phyloP scores from a whole-genome alignment of 1,139 yeast genomes.

The Lodderomyces pseudojiufengensis region DNA sequence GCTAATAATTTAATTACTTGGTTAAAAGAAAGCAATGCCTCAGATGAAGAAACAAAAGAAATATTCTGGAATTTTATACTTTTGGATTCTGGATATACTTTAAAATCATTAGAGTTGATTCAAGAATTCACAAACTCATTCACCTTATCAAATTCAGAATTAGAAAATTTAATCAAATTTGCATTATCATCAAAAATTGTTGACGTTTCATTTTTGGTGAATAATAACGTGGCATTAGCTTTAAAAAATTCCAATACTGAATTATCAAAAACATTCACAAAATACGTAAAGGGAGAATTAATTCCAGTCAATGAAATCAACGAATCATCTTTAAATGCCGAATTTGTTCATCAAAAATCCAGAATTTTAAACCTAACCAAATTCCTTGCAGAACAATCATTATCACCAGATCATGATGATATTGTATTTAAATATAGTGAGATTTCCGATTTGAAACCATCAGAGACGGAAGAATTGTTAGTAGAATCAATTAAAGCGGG shows the following conservation, averaged over 20 bases:
- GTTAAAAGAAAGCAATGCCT: constrained; percentile 32
- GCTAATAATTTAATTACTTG: constrained; percentile 37
- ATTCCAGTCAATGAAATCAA: constrained; percentile 11
- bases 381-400: constrained; percentile 26
- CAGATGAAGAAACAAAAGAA: constrained; percentile 25
- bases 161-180: constrained; percentile 33
- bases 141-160: constrained; percentile 25
- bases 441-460: constrained; percentile 31
- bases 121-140: constrained; percentile 31
- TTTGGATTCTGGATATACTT: constrained; percentile 30
- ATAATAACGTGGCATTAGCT: constrained; percentile 36
- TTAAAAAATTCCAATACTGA: constrained; percentile 21
- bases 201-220: constrained; percentile 44
- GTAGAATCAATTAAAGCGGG: constrained; percentile 44
- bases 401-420: constrained; percentile 11
- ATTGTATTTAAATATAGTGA: constrained; percentile 33
- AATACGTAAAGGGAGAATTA: constrained; percentile 38
- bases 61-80: constrained; percentile 40
- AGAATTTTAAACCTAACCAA: constrained; percentile 42
- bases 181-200: constrained; percentile 40
- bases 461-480: constrained; percentile 41
- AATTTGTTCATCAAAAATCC: constrained; percentile 33
- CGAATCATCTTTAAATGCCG: constrained; percentile 18
- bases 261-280: constrained; percentile 28
- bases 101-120: constrained; percentile 34